Conservation (phyloP, 345 rosid species). For the Citrus glauca region DNA sequence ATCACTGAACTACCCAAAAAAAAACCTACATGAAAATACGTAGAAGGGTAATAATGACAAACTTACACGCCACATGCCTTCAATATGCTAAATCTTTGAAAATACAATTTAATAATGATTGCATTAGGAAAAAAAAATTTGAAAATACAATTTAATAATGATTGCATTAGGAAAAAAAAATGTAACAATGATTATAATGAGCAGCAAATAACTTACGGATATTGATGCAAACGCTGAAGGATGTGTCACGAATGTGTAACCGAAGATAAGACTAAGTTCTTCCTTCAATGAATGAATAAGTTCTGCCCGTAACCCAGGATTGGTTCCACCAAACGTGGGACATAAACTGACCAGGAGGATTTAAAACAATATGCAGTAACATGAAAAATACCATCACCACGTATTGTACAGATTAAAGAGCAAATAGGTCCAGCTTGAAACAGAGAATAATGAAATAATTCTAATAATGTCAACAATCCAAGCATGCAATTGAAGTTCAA, state of each 20-base stretch:
- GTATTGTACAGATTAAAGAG: neutral
- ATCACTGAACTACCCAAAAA: too few relatives aligned
- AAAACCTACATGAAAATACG: neutral
- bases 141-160: too few relatives aligned
- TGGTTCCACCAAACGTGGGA: slow-evolving; percentile 90
- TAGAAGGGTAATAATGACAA: neutral
- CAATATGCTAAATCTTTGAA: neutral
- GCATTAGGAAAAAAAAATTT: too few relatives aligned
- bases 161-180: too few relatives aligned
- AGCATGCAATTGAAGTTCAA: neutral
- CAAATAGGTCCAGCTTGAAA: neutral
- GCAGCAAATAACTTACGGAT: slow-evolving; percentile 51
- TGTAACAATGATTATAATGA: too few relatives aligned
- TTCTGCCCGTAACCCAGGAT: slow-evolving; percentile 77
- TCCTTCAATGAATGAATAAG: slow-evolving; percentile 76
- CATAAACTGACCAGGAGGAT: slow-evolving; percentile 43
- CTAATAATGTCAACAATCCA: neutral
- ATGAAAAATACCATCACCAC: neutral
- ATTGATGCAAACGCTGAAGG: slow-evolving; percentile 81
- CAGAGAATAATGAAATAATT: neutral
- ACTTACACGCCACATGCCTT: neutral
- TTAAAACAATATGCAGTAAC: neutral
- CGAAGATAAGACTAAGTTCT: slow-evolving; percentile 71
- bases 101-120: too few relatives aligned
- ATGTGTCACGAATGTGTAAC: slow-evolving; percentile 52